A percentile compares a stretch with the other conserved stretches of the same genome.
These are phyloP conservation scores for Daldinia loculata DNA, from an alignment of 495 filamentous ascomycete genomes.

Conservation along the genomic window DNA sequence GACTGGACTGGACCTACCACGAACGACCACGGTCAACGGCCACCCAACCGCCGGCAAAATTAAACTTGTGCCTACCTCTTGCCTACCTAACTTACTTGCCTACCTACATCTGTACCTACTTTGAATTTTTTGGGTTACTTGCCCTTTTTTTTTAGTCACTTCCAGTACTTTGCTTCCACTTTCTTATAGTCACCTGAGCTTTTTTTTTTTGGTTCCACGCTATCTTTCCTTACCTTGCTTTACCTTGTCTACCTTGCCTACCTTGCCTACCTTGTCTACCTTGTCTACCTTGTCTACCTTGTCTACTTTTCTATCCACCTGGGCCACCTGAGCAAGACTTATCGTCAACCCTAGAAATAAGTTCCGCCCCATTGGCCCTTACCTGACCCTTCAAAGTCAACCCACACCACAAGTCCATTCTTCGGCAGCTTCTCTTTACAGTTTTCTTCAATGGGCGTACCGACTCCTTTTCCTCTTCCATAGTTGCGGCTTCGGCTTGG, in stretches of 20 bases:
- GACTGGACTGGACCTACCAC: slow-evolving; percentile 9
- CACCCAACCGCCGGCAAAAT: slow-evolving; percentile 37
- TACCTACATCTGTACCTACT: slow-evolving; percentile 2
- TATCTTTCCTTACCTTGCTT: slow-evolving; percentile 24
- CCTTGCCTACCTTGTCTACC: not conserved
- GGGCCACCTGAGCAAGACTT: slow-evolving; percentile 25
- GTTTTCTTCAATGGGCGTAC: slow-evolving; percentile 26
- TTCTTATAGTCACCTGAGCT: slow-evolving; percentile 34
- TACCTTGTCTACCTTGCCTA: not conserved
- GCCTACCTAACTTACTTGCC: too few relatives aligned
- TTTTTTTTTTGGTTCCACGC: slow-evolving; percentile 19
- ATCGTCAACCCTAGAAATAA: slow-evolving; percentile 30
- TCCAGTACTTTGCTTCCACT: not conserved
- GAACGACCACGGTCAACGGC: slow-evolving; percentile 5
- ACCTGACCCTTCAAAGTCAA: slow-evolving; percentile 1
- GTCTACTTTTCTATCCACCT: slow-evolving; percentile 1
- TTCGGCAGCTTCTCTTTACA: slow-evolving; percentile 7
- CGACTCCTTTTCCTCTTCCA: slow-evolving; percentile 11
- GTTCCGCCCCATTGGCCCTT: slow-evolving; percentile 10
- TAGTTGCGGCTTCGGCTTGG: slow-evolving; percentile 15
- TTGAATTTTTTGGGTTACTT: not conserved
- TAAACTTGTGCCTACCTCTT: slow-evolving; percentile 18
- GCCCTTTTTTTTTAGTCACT: not conserved
- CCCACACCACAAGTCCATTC: slow-evolving; percentile 14
- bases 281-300: slow-evolving; percentile 15